These are phyloP conservation scores for Fusarium circinatum DNA, from an alignment of 2,329 filamentous ascomycete genomes.

Conservation along the genomic window DNA sequence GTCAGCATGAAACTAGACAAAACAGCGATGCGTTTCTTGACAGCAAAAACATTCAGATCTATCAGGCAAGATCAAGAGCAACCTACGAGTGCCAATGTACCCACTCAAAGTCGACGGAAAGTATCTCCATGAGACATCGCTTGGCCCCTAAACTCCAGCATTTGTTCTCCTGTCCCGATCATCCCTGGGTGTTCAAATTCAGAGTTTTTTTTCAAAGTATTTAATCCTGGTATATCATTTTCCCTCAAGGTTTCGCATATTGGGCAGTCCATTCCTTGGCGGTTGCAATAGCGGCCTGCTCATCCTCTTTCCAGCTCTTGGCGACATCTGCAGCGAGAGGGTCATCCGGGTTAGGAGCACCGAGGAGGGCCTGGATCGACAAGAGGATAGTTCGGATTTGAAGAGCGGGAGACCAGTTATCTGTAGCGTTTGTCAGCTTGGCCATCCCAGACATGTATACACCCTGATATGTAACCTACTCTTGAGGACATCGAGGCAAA, in stretches of 20 bases:
- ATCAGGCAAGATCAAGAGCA: constrained; percentile 26
- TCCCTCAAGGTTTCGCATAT: constrained; percentile 70
- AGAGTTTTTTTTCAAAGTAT: neutral
- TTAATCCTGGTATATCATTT: constrained; percentile 9
- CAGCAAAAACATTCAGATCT: constrained; percentile 24
- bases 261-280: constrained; percentile 91
- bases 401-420: constrained; percentile 98
- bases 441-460: neutral
- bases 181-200: constrained; percentile 14
- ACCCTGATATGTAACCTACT: constrained; percentile 65
- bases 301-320: constrained; percentile 97
- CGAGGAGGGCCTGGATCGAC: constrained; percentile 95
- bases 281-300: constrained; percentile 90
- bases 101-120: constrained; percentile 27
- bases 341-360: constrained; percentile 96
- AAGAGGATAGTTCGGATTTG: constrained; percentile 99
- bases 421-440: constrained; percentile 57
- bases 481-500: constrained; percentile 97
- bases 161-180: constrained; percentile 13
- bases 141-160: constrained; percentile 34
- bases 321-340: constrained; percentile 98
- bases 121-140: constrained; percentile 22
- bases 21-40: constrained; percentile 10
- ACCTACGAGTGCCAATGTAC: constrained; percentile 27
- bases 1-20: constrained; percentile 7